Evolutionary conservation across 2,329 filamentous ascomycete genomes (phyloP).

Genomic region (Monilinia fructigena): DNA sequence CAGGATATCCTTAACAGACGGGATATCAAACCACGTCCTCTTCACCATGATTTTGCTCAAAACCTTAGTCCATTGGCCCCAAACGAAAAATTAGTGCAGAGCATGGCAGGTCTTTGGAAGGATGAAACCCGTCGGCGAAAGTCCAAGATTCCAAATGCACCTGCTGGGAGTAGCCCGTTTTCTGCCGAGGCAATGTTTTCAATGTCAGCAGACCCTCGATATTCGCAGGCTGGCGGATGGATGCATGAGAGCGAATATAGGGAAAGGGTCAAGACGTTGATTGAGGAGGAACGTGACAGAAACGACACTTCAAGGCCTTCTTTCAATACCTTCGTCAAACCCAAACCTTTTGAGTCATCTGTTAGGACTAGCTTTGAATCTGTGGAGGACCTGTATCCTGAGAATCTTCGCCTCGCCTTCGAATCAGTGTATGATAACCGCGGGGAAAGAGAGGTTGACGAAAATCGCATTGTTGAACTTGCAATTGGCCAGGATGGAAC

Average conservation of each 20-base stretch:
- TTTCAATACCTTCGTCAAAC: constrained; percentile 66
- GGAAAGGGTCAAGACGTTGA: constrained; percentile 61
- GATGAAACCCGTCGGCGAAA: constrained; percentile 82
- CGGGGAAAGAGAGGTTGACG: constrained; percentile 56
- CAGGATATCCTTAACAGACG: constrained; percentile 83
- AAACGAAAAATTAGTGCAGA: constrained; percentile 82
- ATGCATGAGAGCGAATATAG: constrained; percentile 86
- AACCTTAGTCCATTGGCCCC: constrained; percentile 59
- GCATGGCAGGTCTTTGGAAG: constrained; percentile 90
- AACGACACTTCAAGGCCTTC: constrained; percentile 46
- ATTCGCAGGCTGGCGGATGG: constrained; percentile 76
- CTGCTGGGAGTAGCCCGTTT: constrained; percentile 72
- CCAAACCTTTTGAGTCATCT: constrained; percentile 51
- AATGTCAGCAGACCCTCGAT: constrained; percentile 80
- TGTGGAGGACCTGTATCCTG: constrained; percentile 81
- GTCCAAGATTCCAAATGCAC: constrained; percentile 62
- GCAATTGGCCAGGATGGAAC: constrained; percentile 41
- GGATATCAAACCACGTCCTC: constrained; percentile 68
- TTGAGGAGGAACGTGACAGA: constrained; percentile 60
- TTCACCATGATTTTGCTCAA: constrained; percentile 89
- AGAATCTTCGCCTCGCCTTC: constrained; percentile 55
- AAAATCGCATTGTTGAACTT: constrained; percentile 52
- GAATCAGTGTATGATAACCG: constrained; percentile 37
- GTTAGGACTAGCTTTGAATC: constrained; percentile 81
- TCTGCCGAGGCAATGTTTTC: constrained; percentile 77